Base-by-base conservation (phyloP, 148 eudicot species). In the Nepenthes gracilis region DNA sequence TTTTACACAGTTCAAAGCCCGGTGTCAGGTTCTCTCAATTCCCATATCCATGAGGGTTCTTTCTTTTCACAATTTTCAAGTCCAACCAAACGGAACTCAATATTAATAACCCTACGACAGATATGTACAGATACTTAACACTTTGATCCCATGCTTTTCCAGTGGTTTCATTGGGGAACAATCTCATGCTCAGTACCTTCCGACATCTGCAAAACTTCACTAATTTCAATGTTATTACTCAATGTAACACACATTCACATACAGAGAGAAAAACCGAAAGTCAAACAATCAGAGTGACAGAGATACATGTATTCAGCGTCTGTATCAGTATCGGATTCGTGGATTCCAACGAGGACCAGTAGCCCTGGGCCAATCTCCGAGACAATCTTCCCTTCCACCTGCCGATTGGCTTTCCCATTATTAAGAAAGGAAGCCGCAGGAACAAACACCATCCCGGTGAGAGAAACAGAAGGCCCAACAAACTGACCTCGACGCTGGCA, bases 141-240 rank as follows among this genome's bases (percentile, higher is more conserved):
- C 72, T 88, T 53, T 70, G 95, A 77, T 93, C 95, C 98, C 98
- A 93, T 50, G 71, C 67, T 74, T 75, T 93, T 33, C 82, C 96
- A 54, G 85, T 84, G 49, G 61, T 64, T 33, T 88, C 94, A 73
- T 88, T 88, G 11, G 82, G 74, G 63, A 86, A 93, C 74, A 88
- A 68, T 76, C 98, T 86, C 98, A 93, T 88, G 58, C 86, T 93
- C 75, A 93, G 71, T 58, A 93, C 98, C 72, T 88, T 88, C 64
- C 95, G 78, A 55, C 96, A 88, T 72, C 90, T 87, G 81, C 49
- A 65, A 69, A 60, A 36, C 40, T 56, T 47, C 12, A 72, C 35
- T 43, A 5, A 37, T 7, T 33, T 12, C 48, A 54, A 13, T 13
- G n/a, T 38, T 13, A 23, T 32, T 43, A 50, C 35, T 37, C 9